Conservation (phyloP, 2,329 filamentous ascomycete genomes). For the Neoscytalidium dimidiatum region DNA sequence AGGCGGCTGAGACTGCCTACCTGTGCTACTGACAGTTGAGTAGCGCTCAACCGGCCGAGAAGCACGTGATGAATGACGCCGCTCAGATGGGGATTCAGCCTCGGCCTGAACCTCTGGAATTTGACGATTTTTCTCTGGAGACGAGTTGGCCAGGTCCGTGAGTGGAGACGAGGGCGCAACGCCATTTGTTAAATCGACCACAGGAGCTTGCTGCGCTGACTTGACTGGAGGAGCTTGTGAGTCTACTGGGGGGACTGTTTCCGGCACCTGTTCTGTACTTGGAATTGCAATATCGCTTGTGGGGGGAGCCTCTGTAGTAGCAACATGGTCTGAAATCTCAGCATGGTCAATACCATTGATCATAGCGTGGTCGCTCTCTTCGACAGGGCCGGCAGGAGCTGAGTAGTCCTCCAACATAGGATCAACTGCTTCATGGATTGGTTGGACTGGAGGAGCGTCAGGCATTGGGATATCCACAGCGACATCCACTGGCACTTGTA, state of each 20-base stretch:
- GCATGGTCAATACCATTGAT: not conserved
- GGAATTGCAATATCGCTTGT: slow-evolving; percentile 34
- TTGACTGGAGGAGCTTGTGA: slow-evolving; percentile 22
- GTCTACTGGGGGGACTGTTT: slow-evolving; percentile 24
- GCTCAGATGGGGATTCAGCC: not conserved
- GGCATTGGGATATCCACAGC: slow-evolving; percentile 3
- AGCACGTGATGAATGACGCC: slow-evolving; percentile 22
- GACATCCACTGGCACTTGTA: not conserved
- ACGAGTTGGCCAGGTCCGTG: slow-evolving; percentile 21
- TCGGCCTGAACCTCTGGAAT: not conserved
- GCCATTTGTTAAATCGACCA: slow-evolving; percentile 20
- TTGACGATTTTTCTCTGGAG: slow-evolving; percentile 17
- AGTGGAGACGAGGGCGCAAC: slow-evolving; percentile 22
- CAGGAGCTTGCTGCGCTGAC: slow-evolving; percentile 32
- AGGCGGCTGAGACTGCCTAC: slow-evolving; percentile 23
- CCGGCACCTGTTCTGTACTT: slow-evolving; percentile 34
- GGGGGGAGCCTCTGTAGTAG: slow-evolving; percentile 25
- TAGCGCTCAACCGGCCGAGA: slow-evolving; percentile 22
- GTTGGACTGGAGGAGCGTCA: slow-evolving; percentile 9
- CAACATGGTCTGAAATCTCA: slow-evolving; percentile 13
- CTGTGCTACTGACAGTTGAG: slow-evolving; percentile 22
- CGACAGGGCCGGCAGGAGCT: not conserved
- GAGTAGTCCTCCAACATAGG: not conserved
- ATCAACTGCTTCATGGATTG: not conserved
- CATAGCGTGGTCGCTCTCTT: slow-evolving; percentile 4